These are phyloP conservation scores for Fusarium solani-melongenae DNA, from an alignment of 2,329 filamentous ascomycete genomes.

Conservation along the genomic window DNA sequence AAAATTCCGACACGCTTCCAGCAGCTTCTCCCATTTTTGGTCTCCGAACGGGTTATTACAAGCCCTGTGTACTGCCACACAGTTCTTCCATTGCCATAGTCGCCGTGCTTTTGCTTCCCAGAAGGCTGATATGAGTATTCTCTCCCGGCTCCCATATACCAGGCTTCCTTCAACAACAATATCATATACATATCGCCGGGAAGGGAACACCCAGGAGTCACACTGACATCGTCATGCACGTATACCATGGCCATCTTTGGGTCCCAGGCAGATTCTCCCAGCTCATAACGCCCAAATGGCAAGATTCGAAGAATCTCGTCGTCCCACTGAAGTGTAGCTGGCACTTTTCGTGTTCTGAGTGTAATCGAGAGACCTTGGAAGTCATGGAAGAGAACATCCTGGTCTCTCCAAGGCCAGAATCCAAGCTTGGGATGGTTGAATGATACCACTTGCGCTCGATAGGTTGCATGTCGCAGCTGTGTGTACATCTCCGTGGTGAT, in stretches of 20 bases:
- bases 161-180: background rate
- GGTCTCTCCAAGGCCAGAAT: no score
- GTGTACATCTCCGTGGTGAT: no score
- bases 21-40: background rate
- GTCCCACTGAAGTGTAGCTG: no score
- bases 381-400: no score
- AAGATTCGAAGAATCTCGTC: no score
- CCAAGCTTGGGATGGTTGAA: no score
- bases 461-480: no score
- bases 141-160: background rate
- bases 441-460: no score
- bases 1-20: background rate
- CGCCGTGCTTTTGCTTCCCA: background rate
- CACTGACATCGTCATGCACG: background rate
- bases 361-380: no score
- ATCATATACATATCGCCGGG: background rate
- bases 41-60: no score
- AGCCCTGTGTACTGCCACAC: background rate
- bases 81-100: background rate
- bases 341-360: no score
- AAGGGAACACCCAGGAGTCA: background rate
- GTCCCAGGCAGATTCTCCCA: background rate
- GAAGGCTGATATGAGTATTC: background rate
- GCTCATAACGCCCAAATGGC: no score
- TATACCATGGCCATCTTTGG: background rate